phyloP scores from a whole-genome alignment of 1,284 basidiomycete genomes.

The Grifola frondosa region DNA sequence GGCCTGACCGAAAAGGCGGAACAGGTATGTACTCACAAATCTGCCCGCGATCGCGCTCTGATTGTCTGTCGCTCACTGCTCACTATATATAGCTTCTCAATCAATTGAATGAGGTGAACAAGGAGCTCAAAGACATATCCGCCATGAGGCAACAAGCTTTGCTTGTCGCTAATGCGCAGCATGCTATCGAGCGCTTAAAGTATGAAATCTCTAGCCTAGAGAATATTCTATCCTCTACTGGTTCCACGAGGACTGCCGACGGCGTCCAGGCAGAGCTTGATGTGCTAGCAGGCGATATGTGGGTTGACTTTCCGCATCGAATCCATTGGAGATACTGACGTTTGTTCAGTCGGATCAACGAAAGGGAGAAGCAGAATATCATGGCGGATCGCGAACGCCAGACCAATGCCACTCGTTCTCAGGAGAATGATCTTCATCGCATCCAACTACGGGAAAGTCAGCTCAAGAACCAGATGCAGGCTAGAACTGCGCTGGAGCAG shows the following conservation, averaged over 20 bases:
- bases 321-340: not conserved
- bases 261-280: conserved; percentile 82
- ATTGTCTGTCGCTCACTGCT: not conserved
- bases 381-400: conserved; percentile 69
- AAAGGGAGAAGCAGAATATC: conserved; percentile 65
- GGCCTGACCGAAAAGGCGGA: conserved; percentile 53
- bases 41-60: too few relatives aligned
- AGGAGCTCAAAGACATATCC: conserved; percentile 62
- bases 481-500: conserved; percentile 60
- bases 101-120: conserved; percentile 46
- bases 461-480: conserved; percentile 61
- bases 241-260: conserved; percentile 78
- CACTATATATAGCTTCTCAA: conserved; percentile 42
- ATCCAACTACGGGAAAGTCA: conserved; percentile 66
- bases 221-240: conserved; percentile 65
- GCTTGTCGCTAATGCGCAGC: conserved; percentile 61
- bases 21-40: conserved; percentile 39
- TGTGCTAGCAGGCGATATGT: conserved; percentile 66
- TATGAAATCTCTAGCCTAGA: conserved; percentile 70
- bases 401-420: conserved; percentile 50
- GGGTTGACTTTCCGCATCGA: conserved; percentile 26
- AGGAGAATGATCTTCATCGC: conserved; percentile 58
- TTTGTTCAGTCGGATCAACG: conserved; percentile 58
- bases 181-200: conserved; percentile 65
- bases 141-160: conserved; percentile 65